Evolutionary conservation across 140 eudicot species (phyloP), one percentile per base, ranked within the genome.

Genomic region (Oenanthe javanica): DNA sequence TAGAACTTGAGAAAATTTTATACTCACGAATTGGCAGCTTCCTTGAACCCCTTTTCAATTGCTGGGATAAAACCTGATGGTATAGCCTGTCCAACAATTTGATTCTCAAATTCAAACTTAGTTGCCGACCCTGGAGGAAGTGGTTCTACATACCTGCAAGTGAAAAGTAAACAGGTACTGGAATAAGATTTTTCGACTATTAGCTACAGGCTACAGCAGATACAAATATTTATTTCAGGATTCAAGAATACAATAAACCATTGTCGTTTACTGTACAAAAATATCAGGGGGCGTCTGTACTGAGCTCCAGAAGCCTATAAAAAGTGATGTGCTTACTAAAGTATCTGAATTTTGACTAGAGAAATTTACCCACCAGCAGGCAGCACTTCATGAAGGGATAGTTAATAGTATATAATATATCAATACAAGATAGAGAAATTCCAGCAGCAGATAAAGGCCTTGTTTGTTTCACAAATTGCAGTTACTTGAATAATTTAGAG

Each of bases 11-110:
- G 31, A 27, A 43, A 49, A 59, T 8, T 63, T 18, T 19, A 63
- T 66, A 88, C 97, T 89, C 82, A 95, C 99, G 97, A 95, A 80
- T 95, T 95, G 81, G 96, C 97, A 61, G 99, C 99, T 84, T 95
- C 99, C 83, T 74, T 92, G 77, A 95, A 95, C 14, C 99, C 99
- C 89, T 95, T 95, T 83, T 95, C 99, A 76, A 95, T 95, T 79
- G 96, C 95, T 71, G 99, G 93, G 43, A 95, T 89, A 79, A 85
- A 95, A 75, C 84, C 89, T 79, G 99, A 88, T 51, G 99, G 99
- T 52, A 95, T 77, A 48, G 97, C 96, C 89, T 92, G 97, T 47
- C 99, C 99, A 19, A 95, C 91, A 74, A 95, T 91, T 85, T 70
- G 57, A 89, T 95, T 95, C 71, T 95, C 97, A 79, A 95, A 95